Base-by-base conservation (phyloP, 176 grass and related monocot genomes). In the Carex myosuroides region DNA sequence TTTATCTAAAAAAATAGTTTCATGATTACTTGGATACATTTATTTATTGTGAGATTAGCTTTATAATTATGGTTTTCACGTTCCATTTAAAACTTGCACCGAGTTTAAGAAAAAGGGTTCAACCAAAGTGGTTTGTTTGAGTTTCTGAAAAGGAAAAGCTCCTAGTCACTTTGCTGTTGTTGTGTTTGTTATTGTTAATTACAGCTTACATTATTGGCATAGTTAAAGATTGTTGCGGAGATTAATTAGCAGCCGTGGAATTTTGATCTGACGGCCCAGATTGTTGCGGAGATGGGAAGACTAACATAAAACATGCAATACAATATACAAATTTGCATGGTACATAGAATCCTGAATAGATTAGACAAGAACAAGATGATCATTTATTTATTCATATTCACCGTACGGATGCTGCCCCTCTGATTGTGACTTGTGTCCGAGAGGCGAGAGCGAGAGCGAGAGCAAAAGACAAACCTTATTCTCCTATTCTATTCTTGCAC, bases 351-450 rank as follows among this genome's bases (percentile, higher is more conserved):
- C 73, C 13, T 57, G n/a, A 55, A 54, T 44, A 54, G 44, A 29
- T 29, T 29, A 57, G 52, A 78, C 73, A 57, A 56, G 2, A 57
- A 78, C 73, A 57, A 56, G 2, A 57, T 35, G 17, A 57, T 78
- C 24, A 57, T 78, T 78, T 32, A 78, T n/a, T n/a, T n/a, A n/a
- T n/a, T n/a, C n/a, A n/a, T 57, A 78, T 57, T 29, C 73, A 57
- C 73, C 22, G 52, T 78, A 78, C 73, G 13, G 20, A 57, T 56
- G 50, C 50, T 78, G 12, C 24, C 73, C 42, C 73, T 78, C 7
- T 26, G 73, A 78, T 57, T 57, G 52, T 2, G 52, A 54, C 24
- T 78, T 57, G 11, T 77, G 73, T 78, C 73, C 21, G 13, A 32
- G 7, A 78, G n/a, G n/a, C n/a, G n/a, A n/a, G n/a, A n/a, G n/a